Evolutionary conservation across 2,329 filamentous ascomycete genomes (phyloP), one percentile per base, ranked within the genome.

Genomic region (Colletotrichum simmondsii): DNA sequence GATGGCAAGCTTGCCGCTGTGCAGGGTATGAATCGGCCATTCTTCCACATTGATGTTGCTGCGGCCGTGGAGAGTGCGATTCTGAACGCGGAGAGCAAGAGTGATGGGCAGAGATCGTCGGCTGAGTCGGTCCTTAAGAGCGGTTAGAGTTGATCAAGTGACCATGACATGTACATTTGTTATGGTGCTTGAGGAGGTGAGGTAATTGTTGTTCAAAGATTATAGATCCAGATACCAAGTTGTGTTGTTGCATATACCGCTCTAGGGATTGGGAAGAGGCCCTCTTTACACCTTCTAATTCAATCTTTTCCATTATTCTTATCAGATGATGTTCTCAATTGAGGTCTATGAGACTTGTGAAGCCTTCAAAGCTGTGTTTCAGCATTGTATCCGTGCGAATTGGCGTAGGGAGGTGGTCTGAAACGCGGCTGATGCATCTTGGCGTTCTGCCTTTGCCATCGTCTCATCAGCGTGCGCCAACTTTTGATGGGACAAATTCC

Each of bases 31-130:
- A 87, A 89, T 78, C 79, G 86, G 75, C 87, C 87, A 6, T 87
- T 84, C 78, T 89, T 89, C 79, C 87, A 89, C 71, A 82, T 88
- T 32, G 87, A 89, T 75, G 76, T 89, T 49, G 83, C 86, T 30
- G 85, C 86, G 71, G 86, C 86, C 4, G 81, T 87, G 7, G 85
- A 87, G 77, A 84, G 84, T 32, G 83, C 84, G 3, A 79, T 86
- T 49, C 71, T 79, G 4, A 83, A 84, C 52, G 80, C 83, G 12
- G 72, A 74, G 68, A 42, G 32, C 62, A 75, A 75, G 65, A 32
- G 19, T 37, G 71, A 68, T 4, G 59, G 65, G 24, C 26, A 35
- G n/a, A 37, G 19, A 19, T 73, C 71, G 28, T 62, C 71, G 4
- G 58, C 71, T 19, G 71, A 37, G 22, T 73, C 71, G 35, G 58